phyloP scores from a whole-genome alignment of 192 early-diverging fungal genomes.

The Haplosporangium gracile region DNA sequence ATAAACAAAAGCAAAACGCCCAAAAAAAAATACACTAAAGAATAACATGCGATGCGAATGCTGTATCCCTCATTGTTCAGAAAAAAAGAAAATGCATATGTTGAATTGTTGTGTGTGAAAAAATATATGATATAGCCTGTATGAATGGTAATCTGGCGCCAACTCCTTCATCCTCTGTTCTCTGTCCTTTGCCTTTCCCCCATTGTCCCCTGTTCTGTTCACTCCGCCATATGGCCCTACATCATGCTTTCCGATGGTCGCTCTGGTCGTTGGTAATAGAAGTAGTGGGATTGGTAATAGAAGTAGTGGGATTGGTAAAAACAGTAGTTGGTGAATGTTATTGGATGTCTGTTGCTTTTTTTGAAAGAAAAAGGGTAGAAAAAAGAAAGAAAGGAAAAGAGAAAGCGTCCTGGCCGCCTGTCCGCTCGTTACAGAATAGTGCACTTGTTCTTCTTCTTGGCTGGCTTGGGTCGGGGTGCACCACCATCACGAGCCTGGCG shows the following conservation, averaged over 20 bases:
- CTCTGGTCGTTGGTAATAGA: too few relatives aligned
- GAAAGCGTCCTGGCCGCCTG: background rate
- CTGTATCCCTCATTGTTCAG: too few relatives aligned
- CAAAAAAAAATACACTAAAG: too few relatives aligned
- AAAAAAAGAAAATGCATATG: too few relatives aligned
- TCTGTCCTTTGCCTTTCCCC: background rate
- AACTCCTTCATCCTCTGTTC: background rate
- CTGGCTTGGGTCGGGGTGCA: conserved; percentile 33
- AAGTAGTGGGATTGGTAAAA: background rate
- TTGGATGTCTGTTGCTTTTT: conserved; percentile 4
- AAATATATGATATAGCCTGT: background rate
- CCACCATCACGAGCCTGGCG: conserved; percentile 69
- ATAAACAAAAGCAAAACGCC: too few relatives aligned
- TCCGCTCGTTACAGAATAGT: conserved; percentile 36
- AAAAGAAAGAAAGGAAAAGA: background rate
- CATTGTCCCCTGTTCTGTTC: background rate
- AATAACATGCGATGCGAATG: too few relatives aligned
- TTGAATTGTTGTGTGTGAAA: background rate
- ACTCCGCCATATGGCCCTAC: too few relatives aligned
- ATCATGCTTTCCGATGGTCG: too few relatives aligned
- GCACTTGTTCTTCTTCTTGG: conserved; percentile 54
- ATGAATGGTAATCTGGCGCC: background rate
- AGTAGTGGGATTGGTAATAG: too few relatives aligned
- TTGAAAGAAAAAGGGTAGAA: background rate
- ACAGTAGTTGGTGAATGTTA: background rate